Conservation (phyloP, 2,329 filamentous ascomycete species). For the Microsporum canis region DNA sequence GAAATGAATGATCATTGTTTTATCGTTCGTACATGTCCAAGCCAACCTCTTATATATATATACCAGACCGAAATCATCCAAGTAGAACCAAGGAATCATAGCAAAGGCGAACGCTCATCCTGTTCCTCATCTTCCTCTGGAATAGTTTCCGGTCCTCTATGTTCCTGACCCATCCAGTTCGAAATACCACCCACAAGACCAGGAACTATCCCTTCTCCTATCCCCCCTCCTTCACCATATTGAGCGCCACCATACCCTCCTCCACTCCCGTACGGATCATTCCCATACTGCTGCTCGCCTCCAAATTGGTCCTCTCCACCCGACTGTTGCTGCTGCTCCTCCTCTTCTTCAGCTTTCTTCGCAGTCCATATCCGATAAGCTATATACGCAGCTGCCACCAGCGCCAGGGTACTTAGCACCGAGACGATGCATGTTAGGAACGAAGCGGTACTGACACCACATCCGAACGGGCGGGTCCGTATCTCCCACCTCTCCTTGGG, state of each 20-base stretch:
- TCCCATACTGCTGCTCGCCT: not conserved
- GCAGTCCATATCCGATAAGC: conserved; percentile 5
- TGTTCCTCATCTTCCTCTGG: not conserved
- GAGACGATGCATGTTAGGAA: conserved; percentile 26
- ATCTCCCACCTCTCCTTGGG: conserved; percentile 34
- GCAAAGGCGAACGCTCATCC: not conserved
- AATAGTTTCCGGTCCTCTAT: not conserved
- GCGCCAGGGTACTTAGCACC: conserved; percentile 21
- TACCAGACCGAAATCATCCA: not conserved
- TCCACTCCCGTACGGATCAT: not conserved
- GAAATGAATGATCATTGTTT: not conserved
- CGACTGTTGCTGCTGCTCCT: not conserved
- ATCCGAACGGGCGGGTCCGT: conserved; percentile 29
- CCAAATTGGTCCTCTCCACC: not conserved
- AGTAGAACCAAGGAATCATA: not conserved
- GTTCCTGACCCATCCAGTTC: conserved; percentile 4
- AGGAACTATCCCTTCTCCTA: conserved; percentile 1
- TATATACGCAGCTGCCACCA: conserved; percentile 11
- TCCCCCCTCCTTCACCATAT: not conserved
- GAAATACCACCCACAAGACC: not conserved
- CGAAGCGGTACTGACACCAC: conserved; percentile 31
- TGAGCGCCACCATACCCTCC: not conserved
- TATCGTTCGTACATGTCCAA: not conserved
- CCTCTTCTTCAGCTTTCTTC: conserved; percentile 11
- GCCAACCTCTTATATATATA: not conserved